Evolutionary conservation across 306 rosid species (phyloP).

Genomic region (Prunus mira): DNA sequence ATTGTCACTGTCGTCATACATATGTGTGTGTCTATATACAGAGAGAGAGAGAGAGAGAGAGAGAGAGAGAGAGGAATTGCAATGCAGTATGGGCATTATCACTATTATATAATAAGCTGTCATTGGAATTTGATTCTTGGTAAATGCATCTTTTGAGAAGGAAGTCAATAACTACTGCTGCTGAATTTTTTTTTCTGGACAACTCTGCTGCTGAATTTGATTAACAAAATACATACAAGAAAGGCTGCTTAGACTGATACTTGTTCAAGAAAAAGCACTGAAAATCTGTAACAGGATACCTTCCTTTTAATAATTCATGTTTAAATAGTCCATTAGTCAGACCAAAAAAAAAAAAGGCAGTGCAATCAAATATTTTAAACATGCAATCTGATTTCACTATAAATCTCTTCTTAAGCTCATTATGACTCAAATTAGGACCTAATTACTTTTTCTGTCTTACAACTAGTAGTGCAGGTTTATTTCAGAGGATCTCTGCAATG

Average conservation of each 20-base stretch:
- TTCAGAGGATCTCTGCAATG: not conserved
- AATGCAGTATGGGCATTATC: not conserved
- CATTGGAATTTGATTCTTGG: conserved; percentile 7
- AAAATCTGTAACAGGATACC: no score
- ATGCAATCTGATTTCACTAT: no score
- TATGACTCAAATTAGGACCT: not conserved
- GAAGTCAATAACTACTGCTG: not conserved
- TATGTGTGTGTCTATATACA: no score
- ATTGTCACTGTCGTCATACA: not conserved
- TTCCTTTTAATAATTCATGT: no score
- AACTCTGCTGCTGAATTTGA: not conserved
- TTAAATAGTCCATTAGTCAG: no score
- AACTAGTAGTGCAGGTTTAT: not conserved
- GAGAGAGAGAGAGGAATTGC: not conserved
- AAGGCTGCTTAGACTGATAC: no score
- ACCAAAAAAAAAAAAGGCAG: no score
- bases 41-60: no score
- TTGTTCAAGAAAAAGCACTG: no score
- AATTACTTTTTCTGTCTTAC: not conserved
- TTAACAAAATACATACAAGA: not conserved
- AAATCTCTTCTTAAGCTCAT: not conserved
- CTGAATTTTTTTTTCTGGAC: no score
- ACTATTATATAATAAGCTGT: not conserved
- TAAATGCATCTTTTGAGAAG: not conserved
- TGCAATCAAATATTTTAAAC: no score